Evolutionary conservation across 805 yeast species (phyloP), one percentile per base, ranked within the genome.

Genomic region (Lipomyces sp.): DNA sequence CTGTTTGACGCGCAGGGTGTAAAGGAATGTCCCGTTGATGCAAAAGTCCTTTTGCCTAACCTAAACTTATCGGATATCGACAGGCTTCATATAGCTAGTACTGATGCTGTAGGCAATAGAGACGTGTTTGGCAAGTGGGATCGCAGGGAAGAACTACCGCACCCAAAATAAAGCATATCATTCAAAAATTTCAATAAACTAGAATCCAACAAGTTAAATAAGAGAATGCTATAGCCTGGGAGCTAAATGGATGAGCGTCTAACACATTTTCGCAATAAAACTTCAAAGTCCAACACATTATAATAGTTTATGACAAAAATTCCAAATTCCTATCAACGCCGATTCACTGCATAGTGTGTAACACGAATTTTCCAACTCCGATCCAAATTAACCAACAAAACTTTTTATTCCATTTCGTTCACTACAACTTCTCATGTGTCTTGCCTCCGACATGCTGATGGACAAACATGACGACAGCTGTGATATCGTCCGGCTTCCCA

Each of bases 401-500:
- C 42, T 13, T 42, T 42, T 42, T 42, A 42, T 42, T n/a, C 48
- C 15, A 5, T n/a, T 4, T n/a, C 24, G 3, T 6, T 24, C 24
- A 7, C 54, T 51, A 51, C 15, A 29, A 32, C 24, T 51, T 51
- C 34, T 32, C 54, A 32, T 51, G 54, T 32, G 54, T 32, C 54
- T 24, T 54, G 37, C 39, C 57, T n/a, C 63, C 66, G 34, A 48
- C 34, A 8, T 64, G 65, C 51, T 65, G 68, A 15, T 68, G 71
- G 39, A 90, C 92, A 73, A 85, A 84, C 55, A 92, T 87, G 73
- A 90, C 82, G 1, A 93, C 89, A 18, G 89, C 85, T 0, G 98
- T 92, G 50, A 95, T 89, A 77, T 94, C 99, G 78, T 94, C 99
- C 57, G 92, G 96, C 79, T 94, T 94, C 13, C 99, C 99, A 42